Conservation (phyloP, 768 basidiomycete genomes). For the Suillus ampliporus region DNA sequence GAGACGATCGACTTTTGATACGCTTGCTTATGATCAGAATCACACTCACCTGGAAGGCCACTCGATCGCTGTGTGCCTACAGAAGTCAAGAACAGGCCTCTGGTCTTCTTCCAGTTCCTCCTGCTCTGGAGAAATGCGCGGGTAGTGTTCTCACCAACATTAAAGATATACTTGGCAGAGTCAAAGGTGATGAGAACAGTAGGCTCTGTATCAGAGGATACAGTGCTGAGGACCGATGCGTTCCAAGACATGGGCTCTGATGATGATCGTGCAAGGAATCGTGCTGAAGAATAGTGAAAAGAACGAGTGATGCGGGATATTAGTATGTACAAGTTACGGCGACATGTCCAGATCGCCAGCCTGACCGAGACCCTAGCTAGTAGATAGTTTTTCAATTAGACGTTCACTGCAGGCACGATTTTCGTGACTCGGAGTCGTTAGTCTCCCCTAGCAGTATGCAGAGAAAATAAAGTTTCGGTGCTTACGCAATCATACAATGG, state of each 20-base stretch:
- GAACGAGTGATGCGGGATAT: background rate
- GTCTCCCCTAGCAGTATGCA: too few relatives aligned
- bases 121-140: constrained; percentile 74
- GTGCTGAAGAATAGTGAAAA: background rate
- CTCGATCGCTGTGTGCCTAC: constrained; percentile 63
- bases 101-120: constrained; percentile 68
- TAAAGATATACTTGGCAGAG: constrained; percentile 85
- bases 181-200: constrained; percentile 78
- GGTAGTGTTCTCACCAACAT: constrained; percentile 81
- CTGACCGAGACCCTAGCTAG: background rate
- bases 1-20: background rate
- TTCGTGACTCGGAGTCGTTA: too few relatives aligned
- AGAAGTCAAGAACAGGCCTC: constrained; percentile 80
- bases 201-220: constrained; percentile 82
- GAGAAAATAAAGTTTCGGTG: too few relatives aligned
- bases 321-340: background rate
- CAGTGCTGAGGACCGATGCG: constrained; percentile 59
- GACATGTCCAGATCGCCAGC: background rate
- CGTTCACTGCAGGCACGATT: too few relatives aligned
- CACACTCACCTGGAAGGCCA: constrained; percentile 71
- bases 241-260: constrained; percentile 66
- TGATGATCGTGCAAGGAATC: background rate
- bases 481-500: too few relatives aligned
- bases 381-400: too few relatives aligned
- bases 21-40: background rate